These are phyloP conservation scores for Haplographium delicatum DNA, from an alignment of 495 filamentous ascomycete species.

Conservation along the genomic window DNA sequence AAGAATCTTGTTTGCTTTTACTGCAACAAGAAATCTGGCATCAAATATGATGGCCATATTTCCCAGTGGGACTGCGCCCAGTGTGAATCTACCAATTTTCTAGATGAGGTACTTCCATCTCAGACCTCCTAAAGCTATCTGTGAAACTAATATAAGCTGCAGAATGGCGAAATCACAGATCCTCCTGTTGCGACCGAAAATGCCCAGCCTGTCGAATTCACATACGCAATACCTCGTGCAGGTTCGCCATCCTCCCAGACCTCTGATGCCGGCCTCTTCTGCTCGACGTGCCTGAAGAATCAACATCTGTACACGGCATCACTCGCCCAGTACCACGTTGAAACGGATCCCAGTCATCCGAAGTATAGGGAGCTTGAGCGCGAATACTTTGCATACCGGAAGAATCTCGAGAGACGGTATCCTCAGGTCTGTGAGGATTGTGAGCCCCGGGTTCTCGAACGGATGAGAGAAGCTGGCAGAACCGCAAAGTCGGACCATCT, in stretches of 20 bases:
- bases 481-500: constrained; percentile 75
- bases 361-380: constrained; percentile 51
- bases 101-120: constrained; percentile 53
- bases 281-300: constrained; percentile 72
- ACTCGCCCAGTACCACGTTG: constrained; percentile 58
- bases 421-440: constrained; percentile 80
- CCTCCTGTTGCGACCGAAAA: constrained; percentile 55
- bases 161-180: constrained; percentile 84
- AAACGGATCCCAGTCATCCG: constrained; percentile 42
- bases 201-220: constrained; percentile 33
- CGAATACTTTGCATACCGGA: constrained; percentile 55
- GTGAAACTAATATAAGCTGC: constrained; percentile 12
- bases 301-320: constrained; percentile 66
- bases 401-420: constrained; percentile 66
- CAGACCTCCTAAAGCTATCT: constrained; percentile 6
- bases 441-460: constrained; percentile 56
- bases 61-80: constrained; percentile 59
- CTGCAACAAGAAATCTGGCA: constrained; percentile 58
- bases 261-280: constrained; percentile 56
- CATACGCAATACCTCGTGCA: constrained; percentile 30
- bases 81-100: constrained; percentile 78
- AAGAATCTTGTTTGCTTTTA: constrained; percentile 66
- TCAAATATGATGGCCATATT: constrained; percentile 44
- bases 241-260: constrained; percentile 26
- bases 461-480: constrained; percentile 64